These are phyloP conservation scores for Limnomonas spitsbergensis DNA, from an alignment of 139 green algal species.

Conservation along the genomic window DNA sequence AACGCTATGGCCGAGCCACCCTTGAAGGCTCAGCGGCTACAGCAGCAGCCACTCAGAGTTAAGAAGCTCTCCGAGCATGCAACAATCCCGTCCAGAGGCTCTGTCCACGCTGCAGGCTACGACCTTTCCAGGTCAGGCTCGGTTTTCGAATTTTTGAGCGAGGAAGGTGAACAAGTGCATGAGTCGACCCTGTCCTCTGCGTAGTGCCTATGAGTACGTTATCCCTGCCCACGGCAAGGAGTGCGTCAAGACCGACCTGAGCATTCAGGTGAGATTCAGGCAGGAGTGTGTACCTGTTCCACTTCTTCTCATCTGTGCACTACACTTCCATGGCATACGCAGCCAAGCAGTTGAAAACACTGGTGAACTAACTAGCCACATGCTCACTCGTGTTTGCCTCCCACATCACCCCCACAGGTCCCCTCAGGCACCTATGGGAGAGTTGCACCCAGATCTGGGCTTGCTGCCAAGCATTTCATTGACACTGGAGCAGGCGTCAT, in stretches of 20 bases:
- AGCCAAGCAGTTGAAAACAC: too few relatives aligned
- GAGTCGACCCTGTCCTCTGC: too few relatives aligned
- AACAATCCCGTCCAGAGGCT: constrained; percentile 79
- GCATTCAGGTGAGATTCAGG: constrained; percentile 62
- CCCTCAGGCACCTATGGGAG: constrained; percentile 91
- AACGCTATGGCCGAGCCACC: constrained; percentile 1
- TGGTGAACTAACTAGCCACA: too few relatives aligned
- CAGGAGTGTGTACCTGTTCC: too few relatives aligned
- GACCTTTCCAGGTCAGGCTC: constrained; percentile 77
- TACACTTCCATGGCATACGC: too few relatives aligned
- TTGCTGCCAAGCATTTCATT: constrained; percentile 95
- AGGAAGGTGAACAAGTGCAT: neutral
- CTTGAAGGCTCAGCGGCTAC: neutral
- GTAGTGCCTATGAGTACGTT: constrained; percentile 78
- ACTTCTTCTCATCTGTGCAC: too few relatives aligned
- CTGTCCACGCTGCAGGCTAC: constrained; percentile 84
- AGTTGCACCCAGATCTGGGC: constrained; percentile 90
- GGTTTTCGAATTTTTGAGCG: neutral
- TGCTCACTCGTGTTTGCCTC: too few relatives aligned
- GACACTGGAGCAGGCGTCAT: constrained; percentile 94
- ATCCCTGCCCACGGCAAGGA: constrained; percentile 84
- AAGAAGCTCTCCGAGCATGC: constrained; percentile 84
- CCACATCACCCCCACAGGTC: too few relatives aligned
- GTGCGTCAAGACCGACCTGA: constrained; percentile 83
- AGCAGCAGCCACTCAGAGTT: constrained; percentile 59